Base-by-base conservation (phyloP, 2,329 filamentous ascomycete genomes). In the Cercospora sesami region DNA sequence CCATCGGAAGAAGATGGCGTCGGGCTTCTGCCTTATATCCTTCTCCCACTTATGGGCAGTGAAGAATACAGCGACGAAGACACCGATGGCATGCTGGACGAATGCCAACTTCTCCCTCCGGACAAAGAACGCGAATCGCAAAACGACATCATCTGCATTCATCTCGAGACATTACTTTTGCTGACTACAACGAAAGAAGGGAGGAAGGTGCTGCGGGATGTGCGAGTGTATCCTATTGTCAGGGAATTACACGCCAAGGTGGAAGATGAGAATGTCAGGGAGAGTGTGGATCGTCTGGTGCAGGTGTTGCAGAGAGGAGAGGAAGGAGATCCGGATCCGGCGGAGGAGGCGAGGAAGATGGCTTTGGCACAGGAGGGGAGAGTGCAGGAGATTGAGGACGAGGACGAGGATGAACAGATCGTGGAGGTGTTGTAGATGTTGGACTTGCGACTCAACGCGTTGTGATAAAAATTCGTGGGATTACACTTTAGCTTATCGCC, bases 31-130 rank as follows among this genome's bases (percentile, higher is more conserved):
- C 94, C 94, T 0, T 98, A 98, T 79, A 83, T 98, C 16, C 82
- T 99, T 9, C 85, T 97, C 6, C 94, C 95, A 0, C 89, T 98
- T 59, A 94, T 91, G 75, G 94, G 94, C 0, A 89, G 86, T 36
- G 95, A 98, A 78, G 92, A 95, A 77, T 97, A 94, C 78, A 85
- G 90, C 18, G 91, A 94, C 39, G 93, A 97, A 57, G 95, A 99
- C 73, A 91, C 87, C 67, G 86, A 93, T 77, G 88, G 86, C 45
- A 96, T 99, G 93, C 84, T 96, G 10, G 89, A 93, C 0, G 95
- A 98, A 78, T 83, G 97, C 70, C 94, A 98, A 80, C 85, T 98
- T 0, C 84, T 98, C 10, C 91, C 93, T 0, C 91, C 93, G 0
- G 93, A 97, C 77, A 98, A 99, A 84, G 84, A 90, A 80, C 87